Evolutionary conservation across 1,139 yeast species (phyloP).

Genomic region (Diutina siamensis): DNA sequence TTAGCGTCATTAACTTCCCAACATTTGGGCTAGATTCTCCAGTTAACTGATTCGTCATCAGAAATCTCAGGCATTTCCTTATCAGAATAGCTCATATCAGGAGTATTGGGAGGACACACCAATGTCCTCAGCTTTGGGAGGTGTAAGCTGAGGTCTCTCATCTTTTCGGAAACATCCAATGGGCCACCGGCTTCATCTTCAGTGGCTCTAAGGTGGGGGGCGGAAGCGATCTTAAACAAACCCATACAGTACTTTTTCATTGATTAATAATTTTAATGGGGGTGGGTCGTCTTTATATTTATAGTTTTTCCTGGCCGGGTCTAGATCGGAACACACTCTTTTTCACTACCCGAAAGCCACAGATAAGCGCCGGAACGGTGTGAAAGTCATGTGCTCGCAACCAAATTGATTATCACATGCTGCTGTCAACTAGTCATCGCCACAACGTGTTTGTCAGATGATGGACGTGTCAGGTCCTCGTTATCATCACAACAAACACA

Average conservation of each 20-base stretch:
- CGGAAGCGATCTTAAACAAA: neutral
- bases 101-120: slow-evolving; percentile 5
- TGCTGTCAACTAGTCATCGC: too few species aligned
- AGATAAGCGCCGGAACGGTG: neutral
- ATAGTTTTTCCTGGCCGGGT: neutral
- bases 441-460: too few species aligned
- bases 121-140: neutral
- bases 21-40: neutral
- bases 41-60: neutral
- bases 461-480: too few species aligned
- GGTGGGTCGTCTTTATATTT: neutral
- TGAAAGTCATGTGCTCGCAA: too few species aligned
- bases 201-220: neutral
- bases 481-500: too few species aligned
- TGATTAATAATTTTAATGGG: neutral
- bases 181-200: neutral
- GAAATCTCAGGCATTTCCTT: neutral
- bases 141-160: neutral
- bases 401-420: neutral
- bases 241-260: neutral
- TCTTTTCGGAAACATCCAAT: neutral
- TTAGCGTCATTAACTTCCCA: neutral
- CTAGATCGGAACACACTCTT: neutral
- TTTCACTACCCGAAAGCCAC: neutral
- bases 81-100: neutral